Evolutionary conservation across 2,329 filamentous ascomycete genomes (phyloP).

Genomic region (Cadophora sp.): DNA sequence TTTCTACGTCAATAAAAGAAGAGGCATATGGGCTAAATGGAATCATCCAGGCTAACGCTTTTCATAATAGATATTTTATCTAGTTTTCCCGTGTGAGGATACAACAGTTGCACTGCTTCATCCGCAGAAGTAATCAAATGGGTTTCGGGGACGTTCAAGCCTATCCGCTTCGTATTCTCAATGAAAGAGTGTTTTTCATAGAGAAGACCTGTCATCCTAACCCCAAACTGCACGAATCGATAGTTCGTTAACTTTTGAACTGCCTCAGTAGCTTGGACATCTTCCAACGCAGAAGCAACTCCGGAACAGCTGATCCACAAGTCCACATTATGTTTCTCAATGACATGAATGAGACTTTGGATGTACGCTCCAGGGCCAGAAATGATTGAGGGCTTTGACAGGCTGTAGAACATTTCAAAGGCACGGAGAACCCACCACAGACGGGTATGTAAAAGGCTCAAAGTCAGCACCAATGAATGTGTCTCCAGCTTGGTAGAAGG

Average conservation of each 20-base stretch:
- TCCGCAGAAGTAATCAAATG: slow-evolving; percentile 58
- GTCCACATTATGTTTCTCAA: slow-evolving; percentile 65
- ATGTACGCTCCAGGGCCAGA: slow-evolving; percentile 56
- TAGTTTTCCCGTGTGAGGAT: slow-evolving; percentile 36
- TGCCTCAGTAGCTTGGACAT: slow-evolving; percentile 67
- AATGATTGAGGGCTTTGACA: slow-evolving; percentile 41
- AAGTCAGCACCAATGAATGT: slow-evolving; percentile 75
- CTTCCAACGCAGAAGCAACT: slow-evolving; percentile 68
- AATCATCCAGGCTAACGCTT: slow-evolving; percentile 66
- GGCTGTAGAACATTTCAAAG: slow-evolving; percentile 62
- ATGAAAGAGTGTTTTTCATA: slow-evolving; percentile 73
- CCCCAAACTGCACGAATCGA: slow-evolving; percentile 68
- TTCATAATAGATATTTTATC: slow-evolving; percentile 68
- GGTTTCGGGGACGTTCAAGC: slow-evolving; percentile 59
- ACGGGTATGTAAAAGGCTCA: slow-evolving; percentile 53
- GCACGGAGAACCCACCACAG: slow-evolving; percentile 63
- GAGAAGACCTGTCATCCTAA: slow-evolving; percentile 60
- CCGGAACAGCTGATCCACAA: slow-evolving; percentile 78
- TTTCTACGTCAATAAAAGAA: slow-evolving; percentile 63
- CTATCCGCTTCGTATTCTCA: slow-evolving; percentile 58
- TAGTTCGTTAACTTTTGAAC: slow-evolving; percentile 64
- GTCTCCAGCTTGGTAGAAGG: slow-evolving; percentile 69
- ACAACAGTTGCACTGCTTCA: slow-evolving; percentile 60
- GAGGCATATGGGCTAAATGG: slow-evolving; percentile 65
- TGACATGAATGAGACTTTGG: slow-evolving; percentile 62